These are phyloP conservation scores for Solanum appendiculatum DNA, from an alignment of 257 asterid species.

Conservation along the genomic window DNA sequence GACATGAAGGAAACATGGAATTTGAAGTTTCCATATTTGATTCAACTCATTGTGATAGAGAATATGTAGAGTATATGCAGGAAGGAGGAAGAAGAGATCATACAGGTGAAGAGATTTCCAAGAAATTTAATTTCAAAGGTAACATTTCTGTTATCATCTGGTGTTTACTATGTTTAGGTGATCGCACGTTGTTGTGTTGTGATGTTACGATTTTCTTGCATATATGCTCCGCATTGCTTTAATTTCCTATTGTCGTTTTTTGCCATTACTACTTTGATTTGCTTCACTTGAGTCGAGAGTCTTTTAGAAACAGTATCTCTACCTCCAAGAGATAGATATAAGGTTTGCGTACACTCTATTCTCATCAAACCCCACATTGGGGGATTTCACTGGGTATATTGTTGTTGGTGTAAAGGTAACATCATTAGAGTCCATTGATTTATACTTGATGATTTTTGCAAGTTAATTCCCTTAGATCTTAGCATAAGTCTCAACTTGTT, in stretches of 20 bases:
- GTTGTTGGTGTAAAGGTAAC: background rate
- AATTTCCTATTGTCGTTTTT: background rate
- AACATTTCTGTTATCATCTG: background rate
- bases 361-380: background rate
- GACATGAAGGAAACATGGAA: constrained; percentile 9
- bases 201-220: background rate
- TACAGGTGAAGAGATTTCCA: background rate
- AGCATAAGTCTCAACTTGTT: background rate
- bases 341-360: too few species aligned
- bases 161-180: background rate
- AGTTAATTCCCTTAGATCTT: background rate
- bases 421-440: background rate
- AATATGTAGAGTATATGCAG: background rate
- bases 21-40: background rate
- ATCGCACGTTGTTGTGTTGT: background rate
- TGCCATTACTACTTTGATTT: background rate
- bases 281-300: background rate
- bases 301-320: background rate
- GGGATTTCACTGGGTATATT: background rate
- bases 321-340: background rate
- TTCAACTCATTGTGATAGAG: background rate
- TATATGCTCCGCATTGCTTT: too few species aligned
- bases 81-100: background rate
- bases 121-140: background rate
- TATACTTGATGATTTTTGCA: background rate